Evolutionary conservation across 2,329 filamentous ascomycete species (phyloP).

Genomic region (Sclerotinia borealis): DNA sequence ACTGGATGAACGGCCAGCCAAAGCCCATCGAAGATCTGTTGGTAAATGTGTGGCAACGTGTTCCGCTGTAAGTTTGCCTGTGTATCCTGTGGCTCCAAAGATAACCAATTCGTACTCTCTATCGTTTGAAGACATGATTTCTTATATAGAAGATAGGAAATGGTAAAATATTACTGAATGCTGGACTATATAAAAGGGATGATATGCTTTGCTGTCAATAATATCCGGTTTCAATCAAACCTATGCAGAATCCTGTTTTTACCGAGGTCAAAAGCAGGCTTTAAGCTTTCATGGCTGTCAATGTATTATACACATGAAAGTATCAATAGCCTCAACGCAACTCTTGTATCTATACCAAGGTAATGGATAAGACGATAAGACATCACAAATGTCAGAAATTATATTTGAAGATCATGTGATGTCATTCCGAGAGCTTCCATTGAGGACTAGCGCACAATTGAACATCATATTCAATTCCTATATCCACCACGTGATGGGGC

Average conservation of each 20-base stretch:
- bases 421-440: background rate
- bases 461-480: background rate
- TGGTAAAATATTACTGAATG: background rate
- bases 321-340: background rate
- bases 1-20: slow-evolving; percentile 72
- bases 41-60: slow-evolving; percentile 66
- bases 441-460: background rate
- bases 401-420: background rate
- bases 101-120: slow-evolving; percentile 58
- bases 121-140: slow-evolving; percentile 10
- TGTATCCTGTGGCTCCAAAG: slow-evolving; percentile 73
- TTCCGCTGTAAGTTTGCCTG: slow-evolving; percentile 69
- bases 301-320: background rate
- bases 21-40: slow-evolving; percentile 77
- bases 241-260: background rate
- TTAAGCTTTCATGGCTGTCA: background rate
- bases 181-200: background rate
- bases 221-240: background rate
- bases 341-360: background rate
- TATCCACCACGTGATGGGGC: slow-evolving; percentile 2
- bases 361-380: background rate
- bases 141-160: background rate
- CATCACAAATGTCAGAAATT: background rate
- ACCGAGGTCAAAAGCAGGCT: background rate
- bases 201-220: background rate